Percentiles rank a stretch among this genome's conserved stretches.
Evolutionary conservation across 164 flowering plant genomes (phyloP).

Genomic region (Berberis vulgaris): DNA sequence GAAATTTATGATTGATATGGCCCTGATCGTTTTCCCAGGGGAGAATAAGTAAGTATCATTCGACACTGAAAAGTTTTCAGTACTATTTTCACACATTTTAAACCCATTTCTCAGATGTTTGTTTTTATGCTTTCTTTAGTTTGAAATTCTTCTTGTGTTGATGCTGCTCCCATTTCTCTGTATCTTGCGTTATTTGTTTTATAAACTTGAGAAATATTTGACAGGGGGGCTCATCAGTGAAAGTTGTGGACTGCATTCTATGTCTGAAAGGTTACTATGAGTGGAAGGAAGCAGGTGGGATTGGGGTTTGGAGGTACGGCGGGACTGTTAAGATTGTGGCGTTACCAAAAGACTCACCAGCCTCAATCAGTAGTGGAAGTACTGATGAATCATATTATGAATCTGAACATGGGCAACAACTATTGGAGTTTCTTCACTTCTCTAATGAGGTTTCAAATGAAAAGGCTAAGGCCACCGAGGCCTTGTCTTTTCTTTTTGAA

Average conservation of each 20-base stretch:
- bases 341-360: slow-evolving; percentile 36
- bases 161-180: too few species aligned
- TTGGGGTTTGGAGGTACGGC: slow-evolving; percentile 86
- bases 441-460: slow-evolving; percentile 48
- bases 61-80: too few species aligned
- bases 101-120: background rate
- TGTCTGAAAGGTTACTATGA: slow-evolving; percentile 82
- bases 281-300: slow-evolving; percentile 85
- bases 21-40: too few species aligned
- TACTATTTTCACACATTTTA: background rate
- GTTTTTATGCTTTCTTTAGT: background rate
- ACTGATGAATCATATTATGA: slow-evolving; percentile 54
- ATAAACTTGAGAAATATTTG: background rate
- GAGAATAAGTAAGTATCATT: too few species aligned
- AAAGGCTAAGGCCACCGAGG: slow-evolving; percentile 48
- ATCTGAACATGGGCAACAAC: slow-evolving; percentile 46
- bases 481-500: slow-evolving; percentile 54
- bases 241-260: slow-evolving; percentile 86
- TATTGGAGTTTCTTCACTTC: slow-evolving; percentile 48
- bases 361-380: slow-evolving; percentile 52
- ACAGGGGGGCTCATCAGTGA: slow-evolving; percentile 73
- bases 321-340: slow-evolving; percentile 66
- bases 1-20: too few species aligned
- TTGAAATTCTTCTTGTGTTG: background rate
- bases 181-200: too few species aligned